A percentile compares a stretch with the other conserved stretches of the same genome.
phyloP scores from a whole-genome alignment of 345 rosid species.

The Lepidium africanum region DNA sequence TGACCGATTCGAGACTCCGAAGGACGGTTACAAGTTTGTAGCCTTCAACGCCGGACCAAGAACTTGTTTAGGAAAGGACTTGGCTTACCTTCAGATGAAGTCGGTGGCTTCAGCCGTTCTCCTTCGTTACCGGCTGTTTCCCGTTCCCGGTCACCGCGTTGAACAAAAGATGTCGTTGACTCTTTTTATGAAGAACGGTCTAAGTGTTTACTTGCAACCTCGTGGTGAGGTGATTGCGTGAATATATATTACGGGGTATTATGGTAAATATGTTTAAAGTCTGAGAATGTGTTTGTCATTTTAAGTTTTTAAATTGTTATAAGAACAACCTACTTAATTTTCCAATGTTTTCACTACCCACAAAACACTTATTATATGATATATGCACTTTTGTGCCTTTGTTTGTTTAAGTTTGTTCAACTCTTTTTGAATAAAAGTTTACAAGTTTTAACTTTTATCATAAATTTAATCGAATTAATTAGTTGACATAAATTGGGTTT shows the following conservation, averaged over 20 bases:
- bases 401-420: constrained; percentile 25
- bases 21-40: constrained; percentile 77
- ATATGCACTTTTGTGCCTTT: constrained; percentile 15
- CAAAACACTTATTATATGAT: constrained; percentile 2
- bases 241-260: not conserved
- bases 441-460: not conserved
- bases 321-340: constrained; percentile 8
- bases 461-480: not conserved
- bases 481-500: not conserved
- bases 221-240: constrained; percentile 32
- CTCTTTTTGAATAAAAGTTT: constrained; percentile 18
- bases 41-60: constrained; percentile 94
- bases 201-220: constrained; percentile 65
- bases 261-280: constrained; percentile 1
- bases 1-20: constrained; percentile 54
- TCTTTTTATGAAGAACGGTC: constrained; percentile 83
- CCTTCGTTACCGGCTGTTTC: constrained; percentile 60
- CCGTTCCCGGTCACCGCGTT: constrained; percentile 70
- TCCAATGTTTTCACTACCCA: constrained; percentile 15
- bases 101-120: constrained; percentile 82
- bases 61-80: constrained; percentile 84
- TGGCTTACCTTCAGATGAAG: constrained; percentile 90
- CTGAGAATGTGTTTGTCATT: constrained; percentile 13
- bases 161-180: constrained; percentile 96
- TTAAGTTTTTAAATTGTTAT: not conserved